Conservation (phyloP, 108 stramenopile genomes). For the Skeletonema menzelii region DNA sequence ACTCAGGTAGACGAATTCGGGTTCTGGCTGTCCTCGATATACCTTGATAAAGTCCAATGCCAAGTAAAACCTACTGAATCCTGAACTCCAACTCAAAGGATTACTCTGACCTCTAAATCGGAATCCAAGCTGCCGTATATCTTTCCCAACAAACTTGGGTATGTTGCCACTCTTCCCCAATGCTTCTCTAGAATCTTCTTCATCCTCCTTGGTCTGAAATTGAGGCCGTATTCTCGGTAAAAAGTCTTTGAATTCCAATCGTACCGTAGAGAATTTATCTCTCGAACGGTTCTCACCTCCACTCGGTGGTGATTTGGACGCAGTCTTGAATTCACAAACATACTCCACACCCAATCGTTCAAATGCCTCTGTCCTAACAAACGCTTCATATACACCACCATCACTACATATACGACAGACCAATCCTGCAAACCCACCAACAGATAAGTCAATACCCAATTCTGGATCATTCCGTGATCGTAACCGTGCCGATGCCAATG, state of each 20-base stretch:
- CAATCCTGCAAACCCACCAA: conserved; percentile 74
- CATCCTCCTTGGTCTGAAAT: conserved; percentile 43
- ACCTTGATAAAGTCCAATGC: conserved; percentile 83
- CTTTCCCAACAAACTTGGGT: conserved; percentile 59
- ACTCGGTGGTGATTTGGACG: conserved; percentile 47
- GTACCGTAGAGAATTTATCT: conserved; percentile 65
- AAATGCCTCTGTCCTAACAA: conserved; percentile 67
- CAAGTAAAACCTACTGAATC: conserved; percentile 68
- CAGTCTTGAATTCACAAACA: conserved; percentile 75
- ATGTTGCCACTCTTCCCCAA: conserved; percentile 27
- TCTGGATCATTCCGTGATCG: conserved; percentile 72
- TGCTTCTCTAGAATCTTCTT: conserved; percentile 12
- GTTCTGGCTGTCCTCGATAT: conserved; percentile 76
- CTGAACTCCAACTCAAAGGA: conserved; percentile 11
- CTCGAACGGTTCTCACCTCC: conserved; percentile 47
- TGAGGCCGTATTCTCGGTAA: conserved; percentile 43
- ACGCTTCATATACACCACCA: conserved; percentile 79
- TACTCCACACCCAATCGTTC: conserved; percentile 78
- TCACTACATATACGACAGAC: conserved; percentile 73
- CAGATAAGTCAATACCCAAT: conserved; percentile 66
- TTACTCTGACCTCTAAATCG: conserved; percentile 62
- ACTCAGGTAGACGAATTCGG: conserved; percentile 82
- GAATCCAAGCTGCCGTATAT: conserved; percentile 80
- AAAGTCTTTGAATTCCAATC: conserved; percentile 56
- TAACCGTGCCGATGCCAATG: conserved; percentile 68